Percentiles rank a stretch among this genome's conserved stretches.
These are phyloP conservation scores for Aspergillus proliferans DNA, from an alignment of 2,329 filamentous ascomycete species.

Conservation along the genomic window DNA sequence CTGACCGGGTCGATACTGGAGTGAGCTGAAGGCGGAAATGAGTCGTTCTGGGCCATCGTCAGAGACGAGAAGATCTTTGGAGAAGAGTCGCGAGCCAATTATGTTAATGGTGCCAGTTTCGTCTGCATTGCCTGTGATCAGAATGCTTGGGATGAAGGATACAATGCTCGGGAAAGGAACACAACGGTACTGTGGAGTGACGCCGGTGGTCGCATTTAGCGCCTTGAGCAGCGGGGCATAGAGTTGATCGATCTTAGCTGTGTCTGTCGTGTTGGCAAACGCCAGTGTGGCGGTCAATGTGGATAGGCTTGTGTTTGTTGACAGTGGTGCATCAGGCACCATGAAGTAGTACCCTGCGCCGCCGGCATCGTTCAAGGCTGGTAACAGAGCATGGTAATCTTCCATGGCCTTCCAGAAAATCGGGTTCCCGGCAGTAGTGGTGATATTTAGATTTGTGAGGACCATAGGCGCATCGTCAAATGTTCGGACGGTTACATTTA, in stretches of 20 bases:
- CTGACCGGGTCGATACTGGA: constrained; percentile 8
- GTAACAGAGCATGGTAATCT: too few species aligned
- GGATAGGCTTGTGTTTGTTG: not conserved
- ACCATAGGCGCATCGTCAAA: too few species aligned
- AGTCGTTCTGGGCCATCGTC: constrained; percentile 21
- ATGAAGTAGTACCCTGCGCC: too few species aligned
- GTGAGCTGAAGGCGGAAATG: constrained; percentile 30
- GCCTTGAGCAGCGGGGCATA: constrained; percentile 13
- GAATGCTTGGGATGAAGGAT: constrained; percentile 1
- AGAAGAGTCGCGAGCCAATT: constrained; percentile 28
- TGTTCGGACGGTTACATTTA: too few species aligned
- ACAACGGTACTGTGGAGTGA: constrained; percentile 11
- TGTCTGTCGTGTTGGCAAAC: constrained; percentile 21
- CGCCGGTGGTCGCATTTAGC: constrained; percentile 10
- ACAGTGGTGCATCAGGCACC: too few species aligned
- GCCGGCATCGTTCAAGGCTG: too few species aligned
- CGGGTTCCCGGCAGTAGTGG: too few species aligned
- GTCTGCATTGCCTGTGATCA: constrained; percentile 18
- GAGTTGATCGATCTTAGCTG: constrained; percentile 10
- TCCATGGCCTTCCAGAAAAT: too few species aligned
- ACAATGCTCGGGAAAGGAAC: too few species aligned
- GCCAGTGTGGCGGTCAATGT: constrained; percentile 9
- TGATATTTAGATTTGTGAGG: too few species aligned
- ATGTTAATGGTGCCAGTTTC: constrained; percentile 15
- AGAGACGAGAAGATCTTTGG: constrained; percentile 24